A percentile compares a stretch with the other conserved stretches of the same genome.
Evolutionary conservation across 1,139 yeast species (phyloP).

Genomic region (Yamadazyma epiphylla): DNA sequence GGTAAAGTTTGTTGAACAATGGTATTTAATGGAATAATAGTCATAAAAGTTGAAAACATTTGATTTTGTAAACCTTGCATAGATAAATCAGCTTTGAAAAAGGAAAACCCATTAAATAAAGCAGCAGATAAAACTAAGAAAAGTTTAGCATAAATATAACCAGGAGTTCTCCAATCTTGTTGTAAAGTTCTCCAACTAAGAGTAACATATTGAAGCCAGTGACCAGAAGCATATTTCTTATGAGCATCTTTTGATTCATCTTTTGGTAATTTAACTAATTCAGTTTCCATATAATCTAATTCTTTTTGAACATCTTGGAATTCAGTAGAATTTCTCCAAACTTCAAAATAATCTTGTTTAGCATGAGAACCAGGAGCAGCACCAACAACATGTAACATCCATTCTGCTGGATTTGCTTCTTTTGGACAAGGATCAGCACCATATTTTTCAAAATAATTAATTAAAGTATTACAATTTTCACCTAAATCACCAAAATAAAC

Average conservation of each 20-base stretch:
- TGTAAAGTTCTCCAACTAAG: conserved; percentile 54
- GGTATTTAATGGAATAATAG: conserved; percentile 57
- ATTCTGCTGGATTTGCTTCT: conserved; percentile 73
- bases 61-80: conserved; percentile 60
- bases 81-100: conserved; percentile 62
- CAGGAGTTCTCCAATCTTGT: conserved; percentile 74
- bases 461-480: conserved; percentile 54
- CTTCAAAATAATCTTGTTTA: conserved; percentile 57
- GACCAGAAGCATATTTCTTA: conserved; percentile 40
- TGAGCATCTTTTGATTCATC: conserved; percentile 28
- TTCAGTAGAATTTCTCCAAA: conserved; percentile 60
- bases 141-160: conserved; percentile 62
- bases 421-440: conserved; percentile 66
- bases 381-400: conserved; percentile 76
- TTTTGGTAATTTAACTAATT: conserved; percentile 34
- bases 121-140: conserved; percentile 48
- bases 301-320: conserved; percentile 37
- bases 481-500: conserved; percentile 83
- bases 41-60: conserved; percentile 70
- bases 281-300: conserved; percentile 40
- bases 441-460: conserved; percentile 62
- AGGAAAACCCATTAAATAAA: conserved; percentile 70
- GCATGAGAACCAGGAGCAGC: conserved; percentile 76
- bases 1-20: conserved; percentile 74
- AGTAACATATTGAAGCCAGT: conserved; percentile 42